Evolutionary conservation across 2,329 filamentous ascomycete species (phyloP), one percentile per base, ranked within the genome.

Genomic region (Blastomyces percursus): DNA sequence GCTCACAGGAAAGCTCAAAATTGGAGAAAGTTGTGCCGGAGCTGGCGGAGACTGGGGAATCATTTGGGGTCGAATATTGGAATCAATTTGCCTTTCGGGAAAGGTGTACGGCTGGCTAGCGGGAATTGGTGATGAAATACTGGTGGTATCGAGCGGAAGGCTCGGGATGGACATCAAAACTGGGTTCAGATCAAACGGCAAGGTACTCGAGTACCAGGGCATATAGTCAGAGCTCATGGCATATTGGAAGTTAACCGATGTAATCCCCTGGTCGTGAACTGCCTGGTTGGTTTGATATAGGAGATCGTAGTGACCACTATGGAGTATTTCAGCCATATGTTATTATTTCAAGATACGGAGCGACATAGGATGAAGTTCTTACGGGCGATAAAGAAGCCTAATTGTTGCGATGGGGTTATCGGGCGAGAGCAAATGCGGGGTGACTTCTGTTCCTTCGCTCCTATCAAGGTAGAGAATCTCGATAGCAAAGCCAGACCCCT

Each of bases 381-480:
- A 86, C 84, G 85, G 85, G 70, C 85, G 79, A 70, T 88, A 88
- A 30, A 88, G 78, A n/a, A 88, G 75, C 66, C 83, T 79, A 79
- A 95, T 72, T 78, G 86, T 82, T 78, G 92, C 71, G 81, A 81
- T 64, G 14, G 73, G 68, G 19, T 67, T 64, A 48, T 70, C 69
- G 9, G 71, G 68, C 5, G 77, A 73, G 44, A 79, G 69, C 42
- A 73, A 67, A 66, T 79, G 77, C 9, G 75, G 78, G 65, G 72
- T 96, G 69, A 91, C 90, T 69, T 89, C 82, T 56, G 83, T 81
- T 21, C 91, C 92, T 55, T 85, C 80, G 69, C 89, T 96, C 68
- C 91, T 86, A 72, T 97, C 94, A 9, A 99, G 84, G 72, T 97
- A 96, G 61, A 91, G 86, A 65, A 97, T 89, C 71, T 96, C 91